Conservation (phyloP, 306 rosid genomes). For the Arachis hypogaea region DNA sequence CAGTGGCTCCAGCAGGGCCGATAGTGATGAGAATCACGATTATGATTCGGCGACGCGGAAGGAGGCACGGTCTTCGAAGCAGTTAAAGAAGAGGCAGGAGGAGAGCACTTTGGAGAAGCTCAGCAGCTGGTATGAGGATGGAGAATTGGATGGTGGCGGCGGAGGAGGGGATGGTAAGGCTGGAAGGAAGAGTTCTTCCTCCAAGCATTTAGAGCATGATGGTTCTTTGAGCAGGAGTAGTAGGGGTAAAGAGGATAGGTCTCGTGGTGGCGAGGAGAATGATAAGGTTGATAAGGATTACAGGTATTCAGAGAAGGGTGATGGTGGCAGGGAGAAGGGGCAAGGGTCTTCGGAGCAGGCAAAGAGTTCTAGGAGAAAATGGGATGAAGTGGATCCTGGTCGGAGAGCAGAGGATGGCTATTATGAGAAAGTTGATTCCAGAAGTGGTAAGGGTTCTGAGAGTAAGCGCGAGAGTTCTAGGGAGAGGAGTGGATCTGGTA, state of each 20-base stretch:
- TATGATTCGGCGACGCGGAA: conserved; percentile 65
- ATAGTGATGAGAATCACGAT: conserved; percentile 69
- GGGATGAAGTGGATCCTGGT: conserved; percentile 80
- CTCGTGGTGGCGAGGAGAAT: conserved; percentile 52
- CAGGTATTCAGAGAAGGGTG: conserved; percentile 64
- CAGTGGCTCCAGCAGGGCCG: conserved; percentile 64
- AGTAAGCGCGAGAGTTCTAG: conserved; percentile 60
- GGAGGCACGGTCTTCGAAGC: conserved; percentile 59
- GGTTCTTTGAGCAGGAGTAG: conserved; percentile 57
- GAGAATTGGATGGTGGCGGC: conserved; percentile 75
- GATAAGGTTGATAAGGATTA: conserved; percentile 66
- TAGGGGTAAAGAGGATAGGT: conserved; percentile 59
- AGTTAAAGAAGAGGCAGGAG: conserved; percentile 82
- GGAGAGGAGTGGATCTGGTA: conserved; percentile 66
- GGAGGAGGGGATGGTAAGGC: conserved; percentile 62
- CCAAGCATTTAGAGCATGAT: conserved; percentile 57
- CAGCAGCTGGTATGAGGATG: conserved; percentile 94
- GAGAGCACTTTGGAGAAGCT: conserved; percentile 90
- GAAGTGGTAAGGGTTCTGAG: conserved; percentile 64
- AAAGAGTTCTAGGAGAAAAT: conserved; percentile 81
- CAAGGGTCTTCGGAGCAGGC: conserved; percentile 73
- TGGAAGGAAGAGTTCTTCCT: conserved; percentile 54
- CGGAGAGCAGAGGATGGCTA: conserved; percentile 55
- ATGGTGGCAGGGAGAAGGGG: conserved; percentile 66
- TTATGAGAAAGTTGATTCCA: conserved; percentile 62